Base-by-base conservation (phyloP, 345 rosid genomes). In the Lepidium aucheri region DNA sequence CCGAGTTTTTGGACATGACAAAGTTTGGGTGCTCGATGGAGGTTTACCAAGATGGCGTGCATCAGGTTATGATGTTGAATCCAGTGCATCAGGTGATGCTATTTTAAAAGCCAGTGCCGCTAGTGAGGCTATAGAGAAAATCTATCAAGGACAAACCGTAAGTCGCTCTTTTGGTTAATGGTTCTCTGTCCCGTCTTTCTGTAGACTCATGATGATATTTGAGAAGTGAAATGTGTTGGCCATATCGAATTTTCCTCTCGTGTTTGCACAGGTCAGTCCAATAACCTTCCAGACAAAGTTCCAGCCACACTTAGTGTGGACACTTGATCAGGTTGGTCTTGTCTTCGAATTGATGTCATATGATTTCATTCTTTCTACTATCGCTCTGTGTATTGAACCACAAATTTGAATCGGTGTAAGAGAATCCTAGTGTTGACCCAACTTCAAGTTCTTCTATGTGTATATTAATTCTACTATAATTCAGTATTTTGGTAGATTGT, bases 21-120 rank as follows among this genome's bases (percentile, higher is more conserved):
- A 82, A 74, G 79, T 95, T 6, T 91, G 98, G 99, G 98, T 95
- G 46, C 81, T 95, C 41, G 91, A 95, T 75, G 99, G 99, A 62
- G 99, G 99, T 57, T 65, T 95, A 38, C 99, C 97, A 30, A 89
- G 90, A 77, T 95, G 99, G 99, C 96, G 96, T 66, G 90, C 94
- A 46, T 87, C 85, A 17, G 99, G 99, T 16, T 95, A 83, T 66
- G 98, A 95, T 80, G 99, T 95, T 41, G 99, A 91, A 72, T 95
- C 99, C 44, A 95, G 98, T 80, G 95, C 99, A 68, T 95, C 99
- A 24, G 57, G 96, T 76, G 96, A 91, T 76, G 86, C 95, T 69
- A 89, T 91, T 80, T 55, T 95, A 81, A 95, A 89, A 80, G 94
- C 96, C 7, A 89, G 97, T 77, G 99, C 99, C 50, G 98, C 99